Base-by-base conservation (phyloP, 306 rosid species). In the Cajanus cajan region DNA sequence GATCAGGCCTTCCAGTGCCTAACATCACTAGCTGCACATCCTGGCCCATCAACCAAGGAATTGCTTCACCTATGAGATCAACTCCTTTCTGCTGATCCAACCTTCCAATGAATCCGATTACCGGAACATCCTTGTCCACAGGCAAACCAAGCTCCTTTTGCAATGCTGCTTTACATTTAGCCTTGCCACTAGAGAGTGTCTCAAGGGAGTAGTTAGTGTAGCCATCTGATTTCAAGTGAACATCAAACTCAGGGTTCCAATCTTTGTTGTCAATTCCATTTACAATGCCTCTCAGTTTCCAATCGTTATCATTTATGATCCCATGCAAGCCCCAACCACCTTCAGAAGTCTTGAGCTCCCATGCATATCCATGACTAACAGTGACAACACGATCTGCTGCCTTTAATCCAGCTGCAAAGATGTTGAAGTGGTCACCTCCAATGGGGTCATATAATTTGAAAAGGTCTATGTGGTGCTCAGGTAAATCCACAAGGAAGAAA, bases 61-160 rank as follows among this genome's bases (percentile, higher is more conserved):
- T 85, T 3, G 96, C 94, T 85, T 90, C 86, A 1, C 90, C 98
- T 73, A 95, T 95, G 68, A 95, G 83, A 85, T 95, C 98, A 18
- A 95, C 91, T 28, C 98, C 98, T 80, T 95, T 95, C 86, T 95
- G 98, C 0, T 69, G 86, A 90, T 95, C 97, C 80, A 92, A 64
- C 73, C 97, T 86, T 52, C 97, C 97, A 18, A 92, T 90, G 80
- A 92, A 92, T 16, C 91, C 88, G 16, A 92, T 80, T 58, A 92
- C 6, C 0, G 96, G 96, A 41, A 86, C 86, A 47, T 90, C 92
- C 16, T 73, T 75, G 2, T 87, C 89, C n/a, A 92, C 6, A 1
- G 97, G 92, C 76, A 92, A 84, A 47, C 92, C 94, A n/a, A 92
- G 90, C 85, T 92, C 97, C 85, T 74, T 89, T 85, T 92, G 97